Conservation (phyloP, 352 stramenopile species). For the Poterioochromonas sp. region DNA sequence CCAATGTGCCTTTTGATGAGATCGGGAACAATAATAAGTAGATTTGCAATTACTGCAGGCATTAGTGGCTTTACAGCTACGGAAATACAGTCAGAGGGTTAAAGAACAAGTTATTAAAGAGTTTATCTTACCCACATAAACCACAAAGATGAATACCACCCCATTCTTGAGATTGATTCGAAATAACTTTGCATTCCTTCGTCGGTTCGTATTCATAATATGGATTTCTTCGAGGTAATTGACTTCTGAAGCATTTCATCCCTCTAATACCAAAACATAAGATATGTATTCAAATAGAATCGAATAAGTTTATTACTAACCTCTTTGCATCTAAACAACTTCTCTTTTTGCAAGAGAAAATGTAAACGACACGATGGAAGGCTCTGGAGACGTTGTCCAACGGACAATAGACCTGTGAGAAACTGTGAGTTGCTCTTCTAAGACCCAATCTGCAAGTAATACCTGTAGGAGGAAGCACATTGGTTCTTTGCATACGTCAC, state of each 20-base stretch:
- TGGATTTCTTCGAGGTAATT: neutral
- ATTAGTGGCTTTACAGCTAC: neutral
- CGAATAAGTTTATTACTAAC: neutral
- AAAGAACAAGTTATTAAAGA: neutral
- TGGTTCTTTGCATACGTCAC: neutral
- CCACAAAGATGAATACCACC: neutral
- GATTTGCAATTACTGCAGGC: neutral
- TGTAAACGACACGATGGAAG: neutral
- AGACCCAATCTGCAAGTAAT: too few species aligned
- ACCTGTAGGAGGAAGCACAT: neutral
- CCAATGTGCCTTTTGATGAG: conserved; percentile 26
- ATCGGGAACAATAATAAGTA: neutral
- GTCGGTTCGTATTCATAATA: neutral
- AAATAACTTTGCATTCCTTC: neutral
- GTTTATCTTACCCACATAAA: neutral
- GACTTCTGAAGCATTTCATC: conserved; percentile 11
- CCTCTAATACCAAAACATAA: neutral
- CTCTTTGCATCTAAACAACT: neutral
- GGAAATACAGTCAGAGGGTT: too few species aligned
- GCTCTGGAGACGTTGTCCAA: neutral
- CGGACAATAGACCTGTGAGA: neutral
- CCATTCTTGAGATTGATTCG: too few species aligned
- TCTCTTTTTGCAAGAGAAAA: neutral
- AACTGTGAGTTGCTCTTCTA: too few species aligned
- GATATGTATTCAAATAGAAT: neutral